phyloP scores from a whole-genome alignment of 306 rosid species.

The Bauhinia variegata region DNA sequence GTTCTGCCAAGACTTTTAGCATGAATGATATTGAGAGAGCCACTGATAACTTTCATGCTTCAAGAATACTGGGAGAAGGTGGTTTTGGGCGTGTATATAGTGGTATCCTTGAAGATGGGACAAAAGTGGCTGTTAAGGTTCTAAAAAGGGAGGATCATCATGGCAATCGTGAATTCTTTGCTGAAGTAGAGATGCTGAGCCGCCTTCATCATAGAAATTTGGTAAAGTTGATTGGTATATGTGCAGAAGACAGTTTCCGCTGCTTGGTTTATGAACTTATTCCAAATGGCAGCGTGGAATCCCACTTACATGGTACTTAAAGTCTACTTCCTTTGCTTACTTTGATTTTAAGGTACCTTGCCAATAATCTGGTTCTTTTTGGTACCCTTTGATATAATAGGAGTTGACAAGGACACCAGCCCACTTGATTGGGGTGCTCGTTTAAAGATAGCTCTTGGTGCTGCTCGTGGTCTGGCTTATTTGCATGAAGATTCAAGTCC shows the following conservation, averaged over 20 bases:
- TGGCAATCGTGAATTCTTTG: constrained; percentile 91
- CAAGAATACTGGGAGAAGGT: constrained; percentile 91
- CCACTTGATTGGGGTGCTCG: constrained; percentile 85
- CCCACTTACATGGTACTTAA: constrained; percentile 85
- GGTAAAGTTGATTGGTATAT: constrained; percentile 92
- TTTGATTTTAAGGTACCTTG: constrained; percentile 18
- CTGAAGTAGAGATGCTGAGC: constrained; percentile 99
- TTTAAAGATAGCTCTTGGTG: constrained; percentile 91
- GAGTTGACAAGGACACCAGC: constrained; percentile 66
- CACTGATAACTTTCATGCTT: constrained; percentile 64
- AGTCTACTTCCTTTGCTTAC: constrained; percentile 16
- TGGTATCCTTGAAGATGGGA: constrained; percentile 79
- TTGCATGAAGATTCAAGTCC: constrained; percentile 98
- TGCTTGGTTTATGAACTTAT: constrained; percentile 92
- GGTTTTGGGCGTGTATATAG: constrained; percentile 94
- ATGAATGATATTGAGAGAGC: constrained; percentile 74
- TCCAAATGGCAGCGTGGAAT: constrained; percentile 97
- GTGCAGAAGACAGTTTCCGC: constrained; percentile 72
- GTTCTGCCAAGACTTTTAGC: constrained; percentile 89
- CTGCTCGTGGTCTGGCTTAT: constrained; percentile 96
- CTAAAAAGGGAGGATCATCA: constrained; percentile 92
- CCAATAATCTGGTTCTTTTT: constrained; percentile 23
- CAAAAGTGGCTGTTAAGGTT: constrained; percentile 86
- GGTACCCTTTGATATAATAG: constrained; percentile 47
- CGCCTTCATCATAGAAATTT: constrained; percentile 97